Base-by-base conservation (phyloP, 2,329 filamentous ascomycete genomes). In the Clonostachys solani region DNA sequence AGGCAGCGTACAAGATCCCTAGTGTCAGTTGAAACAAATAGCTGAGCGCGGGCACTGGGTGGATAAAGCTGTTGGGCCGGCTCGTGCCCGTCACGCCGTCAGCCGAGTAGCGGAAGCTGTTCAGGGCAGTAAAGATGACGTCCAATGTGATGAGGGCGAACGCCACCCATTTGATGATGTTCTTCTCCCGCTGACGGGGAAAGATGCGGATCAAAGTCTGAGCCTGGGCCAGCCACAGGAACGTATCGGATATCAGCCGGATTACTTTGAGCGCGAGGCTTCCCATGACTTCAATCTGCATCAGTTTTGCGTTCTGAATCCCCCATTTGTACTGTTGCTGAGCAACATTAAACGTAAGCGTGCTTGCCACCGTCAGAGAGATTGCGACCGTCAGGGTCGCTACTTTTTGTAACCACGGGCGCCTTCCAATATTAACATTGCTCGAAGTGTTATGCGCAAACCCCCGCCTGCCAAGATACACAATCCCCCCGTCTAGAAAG, bases 151-250 rank as follows among this genome's bases (percentile, higher is more conserved):
- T 96, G 48, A 99, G 80, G 4, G 87, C 91, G 62, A 97, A 96
- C 2, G 92, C 94, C 15, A 92, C 90, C 92, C 92, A 99, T 71
- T 97, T 97, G 70, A 99, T 99, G 55, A 97, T 89, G 45, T 97
- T 85, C 69, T 97, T 97, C 69, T 99, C 94, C 60, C 95, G 89
- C 61, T 97, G 92, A 34, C 94, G 89, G 8, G 94, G 94, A 57
- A 99, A 99, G 2, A 99, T 76, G 46, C 94, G 87, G 56, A 97
- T 97, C 49, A 99, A 71, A 0, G 94, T 99, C 70, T 99, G 94
- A 2, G 95, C 92, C 67, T 99, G 94, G 2, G 94, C 94, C 37
- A 99, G 82, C 92, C 94, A 97, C 33, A 99, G 76, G 64, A 97
- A 97, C 1, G 94, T 92, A 66, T 96, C 91, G 16, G 92, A 97